Percentiles rank a stretch among this genome's conserved stretches.
Evolutionary conservation across 1,284 basidiomycete genomes (phyloP).

Genomic region (Puccinia horiana): DNA sequence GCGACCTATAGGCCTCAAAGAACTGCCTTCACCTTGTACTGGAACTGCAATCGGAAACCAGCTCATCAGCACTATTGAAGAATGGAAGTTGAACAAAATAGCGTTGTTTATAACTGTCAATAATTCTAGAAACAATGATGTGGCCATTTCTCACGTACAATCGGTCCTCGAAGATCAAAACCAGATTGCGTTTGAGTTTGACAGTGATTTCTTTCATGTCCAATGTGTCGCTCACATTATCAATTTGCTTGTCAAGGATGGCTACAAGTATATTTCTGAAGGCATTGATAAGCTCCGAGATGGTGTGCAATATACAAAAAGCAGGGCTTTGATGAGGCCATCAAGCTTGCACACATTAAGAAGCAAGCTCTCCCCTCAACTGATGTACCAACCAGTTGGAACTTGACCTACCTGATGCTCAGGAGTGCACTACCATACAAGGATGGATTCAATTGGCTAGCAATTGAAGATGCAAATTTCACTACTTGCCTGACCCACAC

Average conservation of each 20-base stretch:
- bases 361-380: background rate
- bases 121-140: background rate
- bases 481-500: background rate
- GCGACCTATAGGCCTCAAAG: background rate
- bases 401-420: background rate
- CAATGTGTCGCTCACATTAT: background rate
- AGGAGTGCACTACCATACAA: background rate
- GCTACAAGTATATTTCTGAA: background rate
- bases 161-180: background rate
- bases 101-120: background rate
- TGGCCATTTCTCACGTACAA: background rate
- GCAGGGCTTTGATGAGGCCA: background rate
- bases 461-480: background rate
- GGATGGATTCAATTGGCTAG: background rate
- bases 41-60: background rate
- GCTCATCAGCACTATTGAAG: background rate
- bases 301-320: background rate
- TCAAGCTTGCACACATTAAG: background rate
- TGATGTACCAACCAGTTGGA: background rate
- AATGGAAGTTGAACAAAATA: conserved; percentile 4
- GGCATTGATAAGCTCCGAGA: background rate
- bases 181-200: background rate
- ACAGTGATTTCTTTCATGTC: background rate
- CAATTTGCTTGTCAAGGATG: background rate
- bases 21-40: background rate